Evolutionary conservation across 139 green algal genomes (phyloP).

Genomic region (Klebsormidium nitens): DNA sequence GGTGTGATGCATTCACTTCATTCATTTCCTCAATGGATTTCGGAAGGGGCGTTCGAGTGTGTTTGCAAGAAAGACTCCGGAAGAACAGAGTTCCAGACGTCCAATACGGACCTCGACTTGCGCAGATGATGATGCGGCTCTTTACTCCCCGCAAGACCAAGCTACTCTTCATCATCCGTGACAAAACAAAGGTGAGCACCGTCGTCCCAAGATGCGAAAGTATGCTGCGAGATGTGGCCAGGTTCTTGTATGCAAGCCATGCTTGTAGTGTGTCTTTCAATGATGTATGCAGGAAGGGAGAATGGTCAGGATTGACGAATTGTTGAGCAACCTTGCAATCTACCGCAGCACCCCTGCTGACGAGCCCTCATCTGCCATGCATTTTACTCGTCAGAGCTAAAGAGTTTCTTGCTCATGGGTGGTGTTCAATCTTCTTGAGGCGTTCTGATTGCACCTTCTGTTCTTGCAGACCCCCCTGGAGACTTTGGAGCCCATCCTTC

Average conservation of each 20-base stretch:
- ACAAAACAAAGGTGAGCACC: slow-evolving; percentile 49
- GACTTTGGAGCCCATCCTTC: slow-evolving; percentile 44
- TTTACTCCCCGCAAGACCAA: slow-evolving; percentile 73
- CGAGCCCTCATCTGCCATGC: not conserved
- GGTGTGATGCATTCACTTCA: too few relatives aligned
- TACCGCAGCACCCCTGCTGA: too few relatives aligned
- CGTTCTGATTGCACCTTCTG: slow-evolving; percentile 2
- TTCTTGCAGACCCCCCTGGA: slow-evolving; percentile 39
- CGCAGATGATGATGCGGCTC: slow-evolving; percentile 95
- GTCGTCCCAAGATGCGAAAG: not conserved
- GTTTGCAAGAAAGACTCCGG: not conserved
- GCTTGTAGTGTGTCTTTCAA: too few relatives aligned
- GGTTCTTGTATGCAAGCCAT: too few relatives aligned
- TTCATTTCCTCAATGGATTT: too few relatives aligned
- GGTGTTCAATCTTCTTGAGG: not conserved
- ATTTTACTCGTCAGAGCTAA: not conserved
- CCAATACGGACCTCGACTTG: not conserved
- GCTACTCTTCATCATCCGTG: slow-evolving; percentile 97
- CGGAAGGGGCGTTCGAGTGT: too few relatives aligned
- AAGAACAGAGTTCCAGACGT: slow-evolving; percentile 8
- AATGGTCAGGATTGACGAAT: too few relatives aligned
- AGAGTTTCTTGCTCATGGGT: not conserved
- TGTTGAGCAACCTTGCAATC: too few relatives aligned
- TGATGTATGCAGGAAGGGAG: too few relatives aligned
- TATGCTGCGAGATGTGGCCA: too few relatives aligned